phyloP scores from a whole-genome alignment of 306 rosid genomes.

The Casuarina glauca region DNA sequence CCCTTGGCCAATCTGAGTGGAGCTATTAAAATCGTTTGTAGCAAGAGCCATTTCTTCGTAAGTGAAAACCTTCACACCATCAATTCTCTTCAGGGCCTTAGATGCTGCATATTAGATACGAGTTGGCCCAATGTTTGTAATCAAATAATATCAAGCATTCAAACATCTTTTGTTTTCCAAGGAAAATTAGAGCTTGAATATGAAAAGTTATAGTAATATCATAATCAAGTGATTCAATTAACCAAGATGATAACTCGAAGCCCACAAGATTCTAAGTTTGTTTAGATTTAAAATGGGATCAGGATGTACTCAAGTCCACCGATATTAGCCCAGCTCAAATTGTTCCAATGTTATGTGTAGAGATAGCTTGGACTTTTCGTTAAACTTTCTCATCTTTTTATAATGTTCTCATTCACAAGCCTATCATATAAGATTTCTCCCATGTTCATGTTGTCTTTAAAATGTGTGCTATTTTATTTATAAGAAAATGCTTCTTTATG shows the following conservation, averaged over 20 bases:
- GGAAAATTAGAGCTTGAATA: background rate
- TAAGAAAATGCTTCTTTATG: too few relatives aligned
- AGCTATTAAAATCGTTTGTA: constrained; percentile 58
- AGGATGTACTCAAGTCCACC: background rate
- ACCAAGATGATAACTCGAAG: too few relatives aligned
- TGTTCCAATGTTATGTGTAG: background rate
- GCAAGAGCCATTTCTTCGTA: constrained; percentile 62
- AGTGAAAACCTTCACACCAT: constrained; percentile 65
- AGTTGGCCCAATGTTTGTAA: background rate
- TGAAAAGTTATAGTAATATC: too few relatives aligned
- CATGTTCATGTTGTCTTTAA: too few relatives aligned
- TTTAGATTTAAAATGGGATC: background rate
- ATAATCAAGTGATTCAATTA: too few relatives aligned
- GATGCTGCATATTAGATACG: constrained; percentile 48
- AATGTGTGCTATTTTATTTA: too few relatives aligned
- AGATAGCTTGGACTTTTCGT: background rate
- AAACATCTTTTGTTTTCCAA: background rate
- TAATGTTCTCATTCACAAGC: too few relatives aligned
- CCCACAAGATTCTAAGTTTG: too few relatives aligned
- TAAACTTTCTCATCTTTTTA: background rate
- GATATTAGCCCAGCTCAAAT: background rate
- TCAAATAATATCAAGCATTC: constrained; percentile 47
- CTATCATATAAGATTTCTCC: too few relatives aligned
- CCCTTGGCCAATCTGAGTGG: constrained; percentile 72
- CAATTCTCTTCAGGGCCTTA: constrained; percentile 53